Percentiles rank a stretch among this genome's conserved stretches.
Conservation (phyloP, 1,139 yeast species). For the Pichia sp. region DNA sequence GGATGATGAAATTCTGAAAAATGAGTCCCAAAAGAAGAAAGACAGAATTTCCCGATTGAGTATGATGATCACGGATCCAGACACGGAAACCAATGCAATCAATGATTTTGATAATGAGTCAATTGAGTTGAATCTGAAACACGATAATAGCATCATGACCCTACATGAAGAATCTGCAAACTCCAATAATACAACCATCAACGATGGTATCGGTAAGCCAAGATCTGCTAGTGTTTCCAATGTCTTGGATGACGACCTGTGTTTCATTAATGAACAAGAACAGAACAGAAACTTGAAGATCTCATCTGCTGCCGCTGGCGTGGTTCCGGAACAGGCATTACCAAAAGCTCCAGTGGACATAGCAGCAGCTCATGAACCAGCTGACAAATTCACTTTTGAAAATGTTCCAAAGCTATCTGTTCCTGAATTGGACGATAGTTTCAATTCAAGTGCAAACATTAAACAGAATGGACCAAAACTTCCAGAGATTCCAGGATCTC, state of each 20-base stretch:
- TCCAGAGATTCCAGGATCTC: slow-evolving; percentile 29
- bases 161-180: slow-evolving; percentile 20
- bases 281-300: no score
- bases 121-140: slow-evolving; percentile 1
- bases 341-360: no score
- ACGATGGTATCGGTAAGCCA: slow-evolving; percentile 7
- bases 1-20: slow-evolving; percentile 25
- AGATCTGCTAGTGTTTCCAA: slow-evolving; percentile 12
- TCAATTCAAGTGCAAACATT: slow-evolving; percentile 5
- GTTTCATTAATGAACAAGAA: slow-evolving; percentile 12
- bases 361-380: slow-evolving; percentile 1
- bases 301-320: not conserved
- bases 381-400: not conserved
- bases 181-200: slow-evolving; percentile 19
- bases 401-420: slow-evolving; percentile 1
- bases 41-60: slow-evolving; percentile 12
- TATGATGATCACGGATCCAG: slow-evolving; percentile 9
- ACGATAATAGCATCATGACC: slow-evolving; percentile 8
- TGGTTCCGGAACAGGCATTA: not conserved
- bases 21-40: slow-evolving; percentile 15
- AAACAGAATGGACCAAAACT: slow-evolving; percentile 19
- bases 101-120: slow-evolving; percentile 7
- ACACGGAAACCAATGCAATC: not conserved
- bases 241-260: slow-evolving; percentile 18
- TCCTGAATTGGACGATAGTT: slow-evolving; percentile 5